Base-by-base conservation (phyloP, 805 yeast species). In the Lipomyces yamanashiensis region DNA sequence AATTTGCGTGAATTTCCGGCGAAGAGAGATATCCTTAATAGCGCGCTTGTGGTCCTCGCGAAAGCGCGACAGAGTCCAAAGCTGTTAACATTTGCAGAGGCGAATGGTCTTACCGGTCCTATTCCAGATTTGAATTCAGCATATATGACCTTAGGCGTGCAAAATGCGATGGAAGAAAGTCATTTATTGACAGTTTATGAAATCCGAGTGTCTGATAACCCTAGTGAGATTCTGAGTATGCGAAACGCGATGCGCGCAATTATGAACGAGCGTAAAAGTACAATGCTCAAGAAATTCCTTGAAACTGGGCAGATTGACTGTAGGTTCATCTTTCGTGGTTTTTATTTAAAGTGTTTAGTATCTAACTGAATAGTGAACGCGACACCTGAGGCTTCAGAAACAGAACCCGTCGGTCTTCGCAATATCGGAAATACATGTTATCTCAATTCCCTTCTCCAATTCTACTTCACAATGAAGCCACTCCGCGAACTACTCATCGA, bases 351-450 rank as follows among this genome's bases (percentile, higher is more conserved):
- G 47, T 8, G n/a, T 3, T 9, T 19, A n/a, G 19, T 47, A 21
- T 12, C 41, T 40, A 19, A 47, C 19, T 15, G 7, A 7, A 48
- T 34, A 59, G 62, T 49, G 40, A 54, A 15, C 19, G 41, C 34
- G 6, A 45, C 19, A 23, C 56, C 56, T 69, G 77, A 80, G 66
- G 63, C 74, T 10, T 78, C 80, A 1, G 76, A 76, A 19, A 85
- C 43, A 1, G 47, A 44, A 84, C 99, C 99, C 0, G 90, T 91
- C 2, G 99, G 99, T 0, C 80, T 95, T 72, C 90, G 88, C 75
- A 95, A 95, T 73, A 92, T 92, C 66, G 99, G 99, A 28, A 95
- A 95, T 74, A 93, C 99, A 0, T 95, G 99, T 75, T 92, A 92
- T 70, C 79, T 95, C 74, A 93, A 95, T 74, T 93, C 98, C 0